Conservation (phyloP, 1,139 yeast species). For the Nakaseomyces nivariensis region DNA sequence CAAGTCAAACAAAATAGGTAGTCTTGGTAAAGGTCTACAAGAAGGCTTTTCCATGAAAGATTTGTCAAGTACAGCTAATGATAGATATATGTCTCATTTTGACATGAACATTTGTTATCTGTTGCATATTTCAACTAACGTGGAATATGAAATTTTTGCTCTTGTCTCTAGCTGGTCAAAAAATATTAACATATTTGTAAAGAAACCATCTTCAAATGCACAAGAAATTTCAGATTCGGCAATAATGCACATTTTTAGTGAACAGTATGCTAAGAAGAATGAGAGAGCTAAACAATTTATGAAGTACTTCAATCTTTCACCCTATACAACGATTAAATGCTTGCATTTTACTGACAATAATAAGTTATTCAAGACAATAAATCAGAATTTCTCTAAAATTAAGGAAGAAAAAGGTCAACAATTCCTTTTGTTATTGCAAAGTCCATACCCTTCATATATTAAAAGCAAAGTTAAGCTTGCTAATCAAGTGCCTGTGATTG, state of each 20-base stretch:
- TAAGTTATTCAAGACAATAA: constrained; percentile 45
- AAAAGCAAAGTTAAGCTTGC: constrained; percentile 37
- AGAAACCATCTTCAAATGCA: constrained; percentile 62
- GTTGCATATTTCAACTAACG: constrained; percentile 59
- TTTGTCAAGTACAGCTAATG: constrained; percentile 39
- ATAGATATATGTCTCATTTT: constrained; percentile 44
- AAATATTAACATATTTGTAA: constrained; percentile 43
- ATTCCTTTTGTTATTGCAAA: constrained; percentile 60
- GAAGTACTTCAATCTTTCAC: constrained; percentile 42
- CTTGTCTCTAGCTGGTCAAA: constrained; percentile 60
- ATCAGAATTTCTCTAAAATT: constrained; percentile 44
- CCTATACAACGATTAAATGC: constrained; percentile 43
- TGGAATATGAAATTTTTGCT: constrained; percentile 63
- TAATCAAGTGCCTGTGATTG: constrained; percentile 55
- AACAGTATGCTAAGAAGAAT: constrained; percentile 39
- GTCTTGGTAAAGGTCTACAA: constrained; percentile 79
- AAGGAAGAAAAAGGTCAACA: constrained; percentile 63
- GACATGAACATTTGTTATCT: constrained; percentile 56
- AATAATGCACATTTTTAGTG: constrained; percentile 43
- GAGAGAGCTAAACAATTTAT: constrained; percentile 37
- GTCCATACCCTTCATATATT: constrained; percentile 48
- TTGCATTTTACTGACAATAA: constrained; percentile 42
- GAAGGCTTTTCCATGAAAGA: constrained; percentile 69
- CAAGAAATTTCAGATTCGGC: constrained; percentile 39
- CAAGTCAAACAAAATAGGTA: constrained; percentile 57